Evolutionary conservation across 2,329 filamentous ascomycete genomes (phyloP), one percentile per base, ranked within the genome.

Genomic region (Lecanoromycetidae sp.): DNA sequence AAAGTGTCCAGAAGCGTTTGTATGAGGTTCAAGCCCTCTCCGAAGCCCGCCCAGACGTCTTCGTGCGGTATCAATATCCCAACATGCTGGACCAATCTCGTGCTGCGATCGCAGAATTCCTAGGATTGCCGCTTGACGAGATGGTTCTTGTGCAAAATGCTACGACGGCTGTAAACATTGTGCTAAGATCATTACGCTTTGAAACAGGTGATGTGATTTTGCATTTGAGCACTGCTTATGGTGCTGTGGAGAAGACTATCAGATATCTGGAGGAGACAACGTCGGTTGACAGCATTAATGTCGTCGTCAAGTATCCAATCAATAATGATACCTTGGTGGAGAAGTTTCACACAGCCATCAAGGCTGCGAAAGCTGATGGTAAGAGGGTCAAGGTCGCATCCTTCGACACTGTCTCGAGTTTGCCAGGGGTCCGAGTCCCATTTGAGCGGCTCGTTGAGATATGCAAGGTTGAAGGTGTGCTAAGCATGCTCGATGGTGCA

Each of bases 91-190:
- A 84, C 52, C 68, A 75, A 52, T 74, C 74, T 8, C 80, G 86
- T 7, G 66, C 63, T 29, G 80, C 79, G 3, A 66, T 88, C 4
- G 82, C 84, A 1, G 61, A 67, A 20, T 58, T 86, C 19, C 67
- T 95, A 51, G 76, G 84, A 51, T 81, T 76, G 0, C 78, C 81
- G 0, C 59, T 69, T 1, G 71, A 80, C 8, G 78, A 80, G 8
- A 68, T 84, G 32, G 87, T 94, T 1, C 81, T 93, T 54, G 79
- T 94, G 1, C 69, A 76, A 48, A 95, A 95, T 61, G 86, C 87
- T 10, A 93, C 86, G 0, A 80, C 76, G 0, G 85, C 77, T 20
- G 65, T 87, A 38, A 90, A 91, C 65, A 84, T 79, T 0, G 76
- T 94, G 4, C 72, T 94, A n/a, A 77, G 82, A 34, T 88, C 83